Percentiles rank a stretch among this genome's conserved stretches.
These are phyloP conservation scores for Leptographium lundbergii DNA, from an alignment of 2,329 filamentous ascomycete genomes.

Conservation along the genomic window DNA sequence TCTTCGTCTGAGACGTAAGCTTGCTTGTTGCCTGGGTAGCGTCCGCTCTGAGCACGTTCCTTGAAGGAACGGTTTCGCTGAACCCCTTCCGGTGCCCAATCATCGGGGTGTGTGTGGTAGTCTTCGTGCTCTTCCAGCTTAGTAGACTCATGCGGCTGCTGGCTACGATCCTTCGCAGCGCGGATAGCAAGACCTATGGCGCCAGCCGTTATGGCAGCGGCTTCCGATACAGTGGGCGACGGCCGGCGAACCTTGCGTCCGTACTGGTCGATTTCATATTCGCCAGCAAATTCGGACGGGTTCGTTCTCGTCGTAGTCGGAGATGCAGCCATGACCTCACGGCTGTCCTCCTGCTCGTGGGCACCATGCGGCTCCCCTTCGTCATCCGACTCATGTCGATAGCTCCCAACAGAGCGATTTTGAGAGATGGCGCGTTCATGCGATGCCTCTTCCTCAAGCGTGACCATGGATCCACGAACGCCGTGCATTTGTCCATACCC, in stretches of 20 bases:
- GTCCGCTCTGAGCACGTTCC: constrained; percentile 44
- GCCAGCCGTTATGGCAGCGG: constrained; percentile 39
- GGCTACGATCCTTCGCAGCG: constrained; percentile 32
- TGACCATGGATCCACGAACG: constrained; percentile 24
- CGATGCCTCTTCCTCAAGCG: constrained; percentile 20
- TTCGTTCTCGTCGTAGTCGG: constrained; percentile 10
- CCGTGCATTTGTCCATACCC: constrained; percentile 28
- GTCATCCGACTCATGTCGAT: constrained; percentile 26
- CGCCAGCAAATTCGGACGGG: constrained; percentile 29
- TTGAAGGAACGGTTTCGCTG: constrained; percentile 53
- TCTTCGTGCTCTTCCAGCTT: constrained; percentile 19
- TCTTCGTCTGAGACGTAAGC: constrained; percentile 44
- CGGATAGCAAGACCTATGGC: constrained; percentile 41
- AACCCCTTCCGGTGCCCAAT: constrained; percentile 37
- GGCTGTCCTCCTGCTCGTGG: not conserved
- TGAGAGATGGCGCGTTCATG: constrained; percentile 18
- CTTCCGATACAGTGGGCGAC: constrained; percentile 44
- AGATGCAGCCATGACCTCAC: constrained; percentile 20
- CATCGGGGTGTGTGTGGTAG: constrained; percentile 3
- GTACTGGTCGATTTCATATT: constrained; percentile 47
- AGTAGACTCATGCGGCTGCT: constrained; percentile 18
- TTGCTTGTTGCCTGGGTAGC: constrained; percentile 41
- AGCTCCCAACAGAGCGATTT: constrained; percentile 28
- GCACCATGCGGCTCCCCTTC: constrained; percentile 12
- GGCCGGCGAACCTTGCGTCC: constrained; percentile 40